These are phyloP conservation scores for Actinomortierella wolfii DNA, from an alignment of 371 early-diverging fungal genomes.

Conservation along the genomic window DNA sequence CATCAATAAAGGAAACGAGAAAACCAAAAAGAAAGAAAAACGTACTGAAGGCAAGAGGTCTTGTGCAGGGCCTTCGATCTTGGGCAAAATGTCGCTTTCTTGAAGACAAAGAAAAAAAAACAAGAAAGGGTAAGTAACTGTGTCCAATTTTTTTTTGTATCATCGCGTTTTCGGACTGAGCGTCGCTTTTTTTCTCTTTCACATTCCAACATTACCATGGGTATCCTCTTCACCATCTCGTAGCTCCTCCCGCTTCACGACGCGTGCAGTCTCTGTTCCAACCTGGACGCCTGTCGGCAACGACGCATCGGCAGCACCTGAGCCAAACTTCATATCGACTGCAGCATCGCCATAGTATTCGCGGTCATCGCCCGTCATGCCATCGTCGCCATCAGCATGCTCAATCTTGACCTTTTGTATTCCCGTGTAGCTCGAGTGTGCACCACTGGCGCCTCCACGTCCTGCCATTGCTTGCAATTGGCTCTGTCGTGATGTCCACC, in stretches of 20 bases:
- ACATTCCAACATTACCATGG: slow-evolving; percentile 4
- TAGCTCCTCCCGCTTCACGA: slow-evolving; percentile 10
- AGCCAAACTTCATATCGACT: slow-evolving; percentile 45
- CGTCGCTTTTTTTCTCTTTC: slow-evolving; percentile 20
- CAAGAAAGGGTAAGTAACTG: background rate
- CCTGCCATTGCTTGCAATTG: background rate
- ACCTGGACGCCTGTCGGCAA: slow-evolving; percentile 34
- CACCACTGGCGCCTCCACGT: slow-evolving; percentile 40
- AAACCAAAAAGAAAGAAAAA: background rate
- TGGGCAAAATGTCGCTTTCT: no score
- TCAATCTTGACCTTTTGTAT: slow-evolving; percentile 24
- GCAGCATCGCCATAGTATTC: slow-evolving; percentile 39
- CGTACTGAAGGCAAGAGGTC: slow-evolving; percentile 37
- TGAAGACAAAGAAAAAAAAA: background rate
- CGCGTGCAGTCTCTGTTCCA: background rate
- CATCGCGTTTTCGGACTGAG: no score
- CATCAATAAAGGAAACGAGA: background rate
- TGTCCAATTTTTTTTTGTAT: no score
- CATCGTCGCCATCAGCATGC: slow-evolving; percentile 6
- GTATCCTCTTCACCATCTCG: background rate
- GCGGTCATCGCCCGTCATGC: slow-evolving; percentile 29
- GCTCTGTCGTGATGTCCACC: background rate
- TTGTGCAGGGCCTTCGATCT: slow-evolving; percentile 36
- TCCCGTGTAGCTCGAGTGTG: slow-evolving; percentile 43
- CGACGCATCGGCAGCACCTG: slow-evolving; percentile 34